Conservation (phyloP, 768 basidiomycete species). For the Termitomyces sp. region DNA sequence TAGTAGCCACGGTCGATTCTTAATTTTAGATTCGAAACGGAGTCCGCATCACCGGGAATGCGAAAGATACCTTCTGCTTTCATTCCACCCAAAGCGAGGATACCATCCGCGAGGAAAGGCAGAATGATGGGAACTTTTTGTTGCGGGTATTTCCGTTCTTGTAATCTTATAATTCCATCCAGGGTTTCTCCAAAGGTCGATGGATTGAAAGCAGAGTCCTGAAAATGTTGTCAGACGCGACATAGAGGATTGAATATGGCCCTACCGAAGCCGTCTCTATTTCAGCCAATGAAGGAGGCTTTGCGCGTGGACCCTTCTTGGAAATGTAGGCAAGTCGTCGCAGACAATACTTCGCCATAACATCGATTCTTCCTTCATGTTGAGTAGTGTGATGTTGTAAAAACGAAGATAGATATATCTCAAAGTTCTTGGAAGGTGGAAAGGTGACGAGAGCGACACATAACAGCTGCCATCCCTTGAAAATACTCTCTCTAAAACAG, state of each 20-base stretch:
- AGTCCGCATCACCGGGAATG: constrained; percentile 85
- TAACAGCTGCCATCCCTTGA: constrained; percentile 91
- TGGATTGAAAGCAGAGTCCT: constrained; percentile 93
- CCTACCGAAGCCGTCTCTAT: constrained; percentile 87
- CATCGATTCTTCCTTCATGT: constrained; percentile 72
- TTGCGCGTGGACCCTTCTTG: constrained; percentile 82
- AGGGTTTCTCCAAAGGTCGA: constrained; percentile 92
- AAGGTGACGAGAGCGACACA: constrained; percentile 91
- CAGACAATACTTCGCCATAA: constrained; percentile 91
- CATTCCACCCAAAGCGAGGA: constrained; percentile 81
- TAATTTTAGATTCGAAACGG: constrained; percentile 82
- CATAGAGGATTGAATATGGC: constrained; percentile 9
- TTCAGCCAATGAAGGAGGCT: constrained; percentile 74
- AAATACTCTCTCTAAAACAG: constrained; percentile 58
- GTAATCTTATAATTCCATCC: constrained; percentile 76
- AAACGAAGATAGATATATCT: constrained; percentile 77
- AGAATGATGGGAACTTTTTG: constrained; percentile 89
- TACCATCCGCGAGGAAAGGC: constrained; percentile 89
- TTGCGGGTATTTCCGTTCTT: constrained; percentile 80
- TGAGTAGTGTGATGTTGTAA: constrained; percentile 63
- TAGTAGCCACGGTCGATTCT: constrained; percentile 91
- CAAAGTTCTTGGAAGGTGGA: constrained; percentile 91
- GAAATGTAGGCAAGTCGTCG: constrained; percentile 70
- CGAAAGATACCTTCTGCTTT: constrained; percentile 90
- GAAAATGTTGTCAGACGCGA: constrained; percentile 9